phyloP scores from a whole-genome alignment of 2,329 filamentous ascomycete genomes.

The Leptographium wingfieldii region DNA sequence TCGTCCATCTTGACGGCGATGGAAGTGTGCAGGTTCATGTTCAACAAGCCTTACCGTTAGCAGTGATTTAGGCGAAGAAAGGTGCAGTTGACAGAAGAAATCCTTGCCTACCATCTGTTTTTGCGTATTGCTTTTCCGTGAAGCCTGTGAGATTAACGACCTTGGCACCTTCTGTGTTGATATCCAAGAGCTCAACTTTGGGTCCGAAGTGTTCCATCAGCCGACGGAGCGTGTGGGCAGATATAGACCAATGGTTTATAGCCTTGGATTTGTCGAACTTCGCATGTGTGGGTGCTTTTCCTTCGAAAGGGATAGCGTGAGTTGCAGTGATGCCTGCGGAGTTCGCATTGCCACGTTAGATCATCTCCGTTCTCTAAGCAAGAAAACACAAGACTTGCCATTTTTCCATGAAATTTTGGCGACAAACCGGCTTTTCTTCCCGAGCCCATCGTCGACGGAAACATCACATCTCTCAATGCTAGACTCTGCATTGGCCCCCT shows the following conservation, averaged over 20 bases:
- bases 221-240: conserved; percentile 57
- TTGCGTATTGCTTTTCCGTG: conserved; percentile 59
- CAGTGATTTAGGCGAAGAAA: background rate
- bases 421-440: conserved; percentile 60
- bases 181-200: conserved; percentile 68
- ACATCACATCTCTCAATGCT: conserved; percentile 65
- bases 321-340: conserved; percentile 58
- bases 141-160: conserved; percentile 69
- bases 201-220: conserved; percentile 72
- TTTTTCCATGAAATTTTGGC: conserved; percentile 64
- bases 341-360: background rate
- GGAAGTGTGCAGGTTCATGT: conserved; percentile 69
- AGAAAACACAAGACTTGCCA: conserved; percentile 26
- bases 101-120: conserved; percentile 41
- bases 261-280: conserved; percentile 58
- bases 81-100: background rate
- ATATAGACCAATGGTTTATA: conserved; percentile 59
- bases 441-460: conserved; percentile 56
- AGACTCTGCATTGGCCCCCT: conserved; percentile 50
- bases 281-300: conserved; percentile 60
- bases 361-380: background rate
- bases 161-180: conserved; percentile 60
- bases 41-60: conserved; percentile 45
- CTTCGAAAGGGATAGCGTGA: conserved; percentile 64
- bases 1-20: conserved; percentile 66